A percentile compares a stretch with the other conserved stretches of the same genome.
phyloP scores from a whole-genome alignment of 2,329 filamentous ascomycete genomes.

The Elsinoe necatrix region DNA sequence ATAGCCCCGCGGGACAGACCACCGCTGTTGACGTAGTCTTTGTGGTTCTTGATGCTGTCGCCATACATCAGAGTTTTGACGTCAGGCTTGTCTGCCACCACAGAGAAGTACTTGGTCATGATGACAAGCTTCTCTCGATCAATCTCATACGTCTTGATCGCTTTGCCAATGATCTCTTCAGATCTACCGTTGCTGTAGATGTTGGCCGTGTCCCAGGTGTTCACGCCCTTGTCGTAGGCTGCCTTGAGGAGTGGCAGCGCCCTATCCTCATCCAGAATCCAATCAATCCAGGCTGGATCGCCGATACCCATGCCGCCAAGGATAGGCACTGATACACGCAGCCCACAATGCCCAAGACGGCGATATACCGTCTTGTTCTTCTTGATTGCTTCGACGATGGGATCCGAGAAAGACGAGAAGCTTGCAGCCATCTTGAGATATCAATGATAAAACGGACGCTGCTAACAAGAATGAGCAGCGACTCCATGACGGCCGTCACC shows the following conservation, averaged over 20 bases:
- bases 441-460: too few species aligned
- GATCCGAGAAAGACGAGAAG: too few species aligned
- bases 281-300: conserved; percentile 33
- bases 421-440: too few species aligned
- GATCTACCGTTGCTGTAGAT: conserved; percentile 49
- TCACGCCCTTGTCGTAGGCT: conserved; percentile 35
- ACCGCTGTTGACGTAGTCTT: conserved; percentile 45
- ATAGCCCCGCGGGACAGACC: conserved; percentile 37
- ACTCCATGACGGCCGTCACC: too few species aligned
- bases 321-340: conserved; percentile 50
- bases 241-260: conserved; percentile 30
- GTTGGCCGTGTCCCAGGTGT: conserved; percentile 42
- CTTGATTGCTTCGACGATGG: too few species aligned
- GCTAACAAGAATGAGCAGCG: too few species aligned
- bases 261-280: conserved; percentile 35
- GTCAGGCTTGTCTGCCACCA: conserved; percentile 38
- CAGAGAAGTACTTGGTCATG: conserved; percentile 48
- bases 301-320: conserved; percentile 48
- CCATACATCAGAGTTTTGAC: conserved; percentile 29
- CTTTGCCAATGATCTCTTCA: conserved; percentile 49
- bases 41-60: conserved; percentile 35
- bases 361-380: too few species aligned
- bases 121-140: conserved; percentile 51
- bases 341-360: conserved; percentile 45
- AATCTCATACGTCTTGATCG: conserved; percentile 51